A percentile compares a stretch with the other conserved stretches of the same genome.
These are phyloP conservation scores for Trichoderma virens DNA, from an alignment of 495 filamentous ascomycete genomes.

Conservation along the genomic window DNA sequence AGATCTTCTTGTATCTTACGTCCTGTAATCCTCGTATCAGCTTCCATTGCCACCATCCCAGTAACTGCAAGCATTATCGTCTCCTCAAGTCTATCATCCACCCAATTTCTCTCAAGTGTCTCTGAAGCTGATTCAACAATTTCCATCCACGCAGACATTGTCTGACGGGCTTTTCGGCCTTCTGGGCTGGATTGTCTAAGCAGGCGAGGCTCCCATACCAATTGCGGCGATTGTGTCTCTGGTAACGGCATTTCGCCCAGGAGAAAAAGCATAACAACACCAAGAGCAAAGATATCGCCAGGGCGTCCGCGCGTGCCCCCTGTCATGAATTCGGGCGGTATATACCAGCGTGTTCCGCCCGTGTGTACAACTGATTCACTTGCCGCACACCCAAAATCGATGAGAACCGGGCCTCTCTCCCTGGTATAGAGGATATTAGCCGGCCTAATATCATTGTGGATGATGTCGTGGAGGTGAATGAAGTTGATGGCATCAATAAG, in stretches of 20 bases:
- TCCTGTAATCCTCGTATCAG: no score
- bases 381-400: constrained; percentile 6
- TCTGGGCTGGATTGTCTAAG: no score
- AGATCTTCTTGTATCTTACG: no score
- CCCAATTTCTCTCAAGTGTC: no score
- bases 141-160: no score
- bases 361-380: background rate
- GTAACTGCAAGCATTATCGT: no score
- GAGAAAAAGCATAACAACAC: background rate
- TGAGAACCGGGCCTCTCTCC: background rate
- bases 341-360: constrained; percentile 6
- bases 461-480: background rate
- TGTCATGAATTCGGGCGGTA: background rate
- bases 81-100: no score
- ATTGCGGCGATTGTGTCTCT: background rate
- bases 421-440: constrained; percentile 1
- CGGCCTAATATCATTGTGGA: constrained; percentile 9
- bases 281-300: background rate
- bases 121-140: no score
- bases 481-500: background rate
- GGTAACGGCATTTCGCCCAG: background rate
- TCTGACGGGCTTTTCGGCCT: no score
- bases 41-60: no score
- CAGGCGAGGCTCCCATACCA: no score
- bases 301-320: background rate